These are phyloP conservation scores for Colletotrichum eremochloae DNA, from an alignment of 2,329 filamentous ascomycete genomes.

Conservation along the genomic window DNA sequence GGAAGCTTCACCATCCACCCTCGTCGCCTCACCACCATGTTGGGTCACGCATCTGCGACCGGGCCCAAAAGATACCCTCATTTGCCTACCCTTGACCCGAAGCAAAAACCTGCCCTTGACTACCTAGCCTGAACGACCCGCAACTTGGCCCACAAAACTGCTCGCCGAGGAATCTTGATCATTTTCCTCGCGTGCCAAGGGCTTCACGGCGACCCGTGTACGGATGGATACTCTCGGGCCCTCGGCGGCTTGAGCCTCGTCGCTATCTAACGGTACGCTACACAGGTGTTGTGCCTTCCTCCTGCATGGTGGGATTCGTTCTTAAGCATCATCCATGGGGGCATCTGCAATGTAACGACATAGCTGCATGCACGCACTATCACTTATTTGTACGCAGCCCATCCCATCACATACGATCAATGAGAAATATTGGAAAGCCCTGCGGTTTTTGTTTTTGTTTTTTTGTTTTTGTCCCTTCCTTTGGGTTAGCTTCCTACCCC, in stretches of 20 bases:
- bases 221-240: neutral
- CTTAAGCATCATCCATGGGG: neutral
- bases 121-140: conserved; percentile 34
- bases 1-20: conserved; percentile 14
- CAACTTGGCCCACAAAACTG: neutral
- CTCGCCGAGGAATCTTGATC: neutral
- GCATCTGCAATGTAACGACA: neutral
- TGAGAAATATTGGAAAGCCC: neutral
- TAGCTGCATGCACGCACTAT: conserved; percentile 20
- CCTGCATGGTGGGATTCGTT: neutral
- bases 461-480: too few species aligned
- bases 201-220: neutral
- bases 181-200: neutral
- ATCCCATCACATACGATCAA: neutral
- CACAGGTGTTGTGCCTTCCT: too few species aligned
- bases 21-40: conserved; percentile 9
- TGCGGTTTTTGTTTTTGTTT: neutral
- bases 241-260: neutral
- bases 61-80: neutral
- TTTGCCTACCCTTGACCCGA: conserved; percentile 8
- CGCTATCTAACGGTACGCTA: neutral
- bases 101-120: conserved; percentile 27
- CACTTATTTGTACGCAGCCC: neutral
- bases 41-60: conserved; percentile 24
- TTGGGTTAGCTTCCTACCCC: neutral